A percentile compares a stretch with the other conserved stretches of the same genome.
These are phyloP conservation scores for Colletotrichum viniferum DNA, from an alignment of 2,329 filamentous ascomycete genomes.

Conservation along the genomic window DNA sequence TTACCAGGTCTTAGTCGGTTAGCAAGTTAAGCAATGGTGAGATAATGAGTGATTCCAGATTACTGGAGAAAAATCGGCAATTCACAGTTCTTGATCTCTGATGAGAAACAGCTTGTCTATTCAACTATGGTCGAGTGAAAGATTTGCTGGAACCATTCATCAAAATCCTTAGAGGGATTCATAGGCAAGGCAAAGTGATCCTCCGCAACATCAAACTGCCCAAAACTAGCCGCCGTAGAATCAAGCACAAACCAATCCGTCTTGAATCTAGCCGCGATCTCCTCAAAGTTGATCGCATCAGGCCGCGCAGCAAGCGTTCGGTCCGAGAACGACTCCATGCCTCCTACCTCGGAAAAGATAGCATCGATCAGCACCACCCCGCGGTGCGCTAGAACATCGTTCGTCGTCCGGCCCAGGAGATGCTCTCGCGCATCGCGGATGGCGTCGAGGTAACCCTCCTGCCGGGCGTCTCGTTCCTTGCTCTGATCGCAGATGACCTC, in stretches of 20 bases:
- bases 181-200: background rate
- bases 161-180: background rate
- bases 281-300: background rate
- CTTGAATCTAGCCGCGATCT: background rate
- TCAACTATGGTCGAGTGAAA: background rate
- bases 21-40: background rate
- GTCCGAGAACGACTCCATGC: background rate
- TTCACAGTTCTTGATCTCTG: background rate
- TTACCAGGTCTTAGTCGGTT: background rate
- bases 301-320: background rate
- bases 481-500: background rate
- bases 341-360: background rate
- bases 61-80: background rate
- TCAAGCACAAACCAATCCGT: background rate
- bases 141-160: background rate
- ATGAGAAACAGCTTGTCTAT: background rate
- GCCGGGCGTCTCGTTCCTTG: background rate
- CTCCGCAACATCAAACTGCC: background rate
- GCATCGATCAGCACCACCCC: background rate
- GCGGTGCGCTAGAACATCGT: background rate
- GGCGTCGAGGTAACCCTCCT: background rate
- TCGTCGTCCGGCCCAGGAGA: background rate
- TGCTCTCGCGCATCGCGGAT: background rate
- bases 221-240: background rate
- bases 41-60: background rate